These are phyloP conservation scores for Tirmania nivea DNA, from an alignment of 495 filamentous ascomycete genomes.

Conservation along the genomic window DNA sequence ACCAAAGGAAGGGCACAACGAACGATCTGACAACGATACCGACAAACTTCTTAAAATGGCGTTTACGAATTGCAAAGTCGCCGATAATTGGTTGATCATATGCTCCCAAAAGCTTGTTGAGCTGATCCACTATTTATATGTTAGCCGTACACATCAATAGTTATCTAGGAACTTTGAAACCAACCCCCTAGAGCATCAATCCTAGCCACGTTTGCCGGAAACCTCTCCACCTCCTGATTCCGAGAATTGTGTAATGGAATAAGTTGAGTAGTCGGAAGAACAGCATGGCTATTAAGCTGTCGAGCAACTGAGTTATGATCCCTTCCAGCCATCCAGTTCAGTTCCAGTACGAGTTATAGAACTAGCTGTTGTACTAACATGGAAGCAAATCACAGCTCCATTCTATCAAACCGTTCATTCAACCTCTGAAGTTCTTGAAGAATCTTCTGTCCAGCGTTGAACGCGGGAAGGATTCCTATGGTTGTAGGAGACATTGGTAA, in stretches of 20 bases:
- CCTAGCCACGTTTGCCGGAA: slow-evolving; percentile 1
- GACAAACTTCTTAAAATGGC: too few relatives aligned
- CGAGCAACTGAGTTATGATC: slow-evolving; percentile 5
- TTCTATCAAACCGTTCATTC: background rate
- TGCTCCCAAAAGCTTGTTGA: too few relatives aligned
- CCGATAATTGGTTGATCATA: too few relatives aligned
- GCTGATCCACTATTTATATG: too few relatives aligned
- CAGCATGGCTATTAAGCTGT: slow-evolving; percentile 5
- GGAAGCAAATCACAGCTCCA: background rate
- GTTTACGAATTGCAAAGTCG: too few relatives aligned
- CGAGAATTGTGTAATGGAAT: slow-evolving; percentile 2
- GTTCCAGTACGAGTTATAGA: slow-evolving; percentile 1
- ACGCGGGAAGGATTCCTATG: slow-evolving; percentile 3
- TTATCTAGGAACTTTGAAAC: background rate
- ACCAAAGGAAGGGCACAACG: too few relatives aligned
- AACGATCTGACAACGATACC: too few relatives aligned
- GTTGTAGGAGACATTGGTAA: background rate
- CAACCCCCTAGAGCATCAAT: background rate
- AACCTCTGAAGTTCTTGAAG: background rate
- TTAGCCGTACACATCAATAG: background rate
- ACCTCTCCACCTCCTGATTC: slow-evolving; percentile 4
- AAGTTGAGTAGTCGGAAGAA: slow-evolving; percentile 4
- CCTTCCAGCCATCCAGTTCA: slow-evolving; percentile 1
- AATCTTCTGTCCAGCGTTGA: slow-evolving; percentile 2
- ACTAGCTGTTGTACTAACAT: slow-evolving; percentile 1